A percentile compares a stretch with the other conserved stretches of the same genome.
Evolutionary conservation across 2,329 filamentous ascomycete genomes (phyloP).

Genomic region (Pseudonectria buxi): DNA sequence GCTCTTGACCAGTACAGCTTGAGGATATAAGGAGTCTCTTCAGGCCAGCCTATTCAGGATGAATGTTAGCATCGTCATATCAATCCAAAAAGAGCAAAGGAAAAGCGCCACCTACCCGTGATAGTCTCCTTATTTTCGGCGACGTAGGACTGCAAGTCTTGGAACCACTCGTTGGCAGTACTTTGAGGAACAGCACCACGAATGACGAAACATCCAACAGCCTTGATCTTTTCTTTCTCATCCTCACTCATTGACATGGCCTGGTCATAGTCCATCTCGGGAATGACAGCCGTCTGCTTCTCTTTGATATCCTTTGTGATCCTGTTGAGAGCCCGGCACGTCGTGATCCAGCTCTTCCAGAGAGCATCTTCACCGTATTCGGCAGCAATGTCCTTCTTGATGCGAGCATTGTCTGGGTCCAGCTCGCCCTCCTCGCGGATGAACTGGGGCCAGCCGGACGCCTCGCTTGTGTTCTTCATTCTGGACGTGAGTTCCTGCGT

Average conservation of each 20-base stretch:
- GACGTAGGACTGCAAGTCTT: constrained; percentile 15
- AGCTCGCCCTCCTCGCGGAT: background rate
- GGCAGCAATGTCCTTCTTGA: background rate
- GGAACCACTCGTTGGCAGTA: constrained; percentile 15
- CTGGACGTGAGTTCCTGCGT: background rate
- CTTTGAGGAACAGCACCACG: constrained; percentile 11
- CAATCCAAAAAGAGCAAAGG: too few relatives aligned
- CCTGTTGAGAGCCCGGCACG: too few relatives aligned
- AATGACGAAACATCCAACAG: constrained; percentile 13
- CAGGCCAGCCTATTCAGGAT: constrained; percentile 1
- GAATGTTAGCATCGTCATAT: background rate
- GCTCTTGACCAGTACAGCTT: constrained; percentile 10
- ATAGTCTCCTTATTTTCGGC: constrained; percentile 2
- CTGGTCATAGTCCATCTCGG: too few relatives aligned
- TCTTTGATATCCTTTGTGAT: too few relatives aligned
- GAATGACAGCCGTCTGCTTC: too few relatives aligned
- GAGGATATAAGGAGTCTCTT: constrained; percentile 4
- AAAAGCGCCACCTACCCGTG: background rate
- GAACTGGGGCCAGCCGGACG: constrained; percentile 1
- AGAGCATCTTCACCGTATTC: too few relatives aligned
- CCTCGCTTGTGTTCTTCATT: constrained; percentile 1
- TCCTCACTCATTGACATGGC: too few relatives aligned
- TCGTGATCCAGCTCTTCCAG: too few relatives aligned
- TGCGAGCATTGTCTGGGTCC: background rate
- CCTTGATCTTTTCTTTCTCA: constrained; percentile 15